These are phyloP conservation scores for Fraxinus albicans DNA, from an alignment of 305 asterid genomes.

Conservation along the genomic window DNA sequence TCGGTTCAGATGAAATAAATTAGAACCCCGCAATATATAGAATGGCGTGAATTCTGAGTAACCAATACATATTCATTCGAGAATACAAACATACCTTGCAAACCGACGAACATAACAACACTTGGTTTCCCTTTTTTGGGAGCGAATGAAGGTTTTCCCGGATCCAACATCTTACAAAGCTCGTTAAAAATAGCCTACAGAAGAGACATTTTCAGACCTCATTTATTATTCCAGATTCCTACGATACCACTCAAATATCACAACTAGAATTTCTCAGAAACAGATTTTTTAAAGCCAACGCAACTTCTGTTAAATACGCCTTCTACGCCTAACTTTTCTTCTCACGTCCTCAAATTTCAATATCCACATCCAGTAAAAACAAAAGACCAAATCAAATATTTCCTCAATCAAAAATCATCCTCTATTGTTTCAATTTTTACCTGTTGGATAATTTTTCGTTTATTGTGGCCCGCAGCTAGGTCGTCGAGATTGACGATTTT, in stretches of 20 bases:
- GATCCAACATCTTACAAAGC: slow-evolving; percentile 92
- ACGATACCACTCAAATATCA: neutral
- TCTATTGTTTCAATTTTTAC: slow-evolving; percentile 22
- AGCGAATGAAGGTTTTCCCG: slow-evolving; percentile 88
- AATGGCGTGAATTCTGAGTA: neutral
- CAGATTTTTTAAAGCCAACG: neutral
- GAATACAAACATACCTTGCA: slow-evolving; percentile 64
- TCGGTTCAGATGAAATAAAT: neutral
- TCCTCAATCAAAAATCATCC: neutral
- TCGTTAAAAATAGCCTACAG: slow-evolving; percentile 79
- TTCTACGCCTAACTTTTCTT: neutral
- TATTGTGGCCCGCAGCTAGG: slow-evolving; percentile 94
- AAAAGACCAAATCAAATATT: neutral
- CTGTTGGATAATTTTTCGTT: slow-evolving; percentile 86
- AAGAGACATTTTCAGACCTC: neutral
- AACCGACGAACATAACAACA: slow-evolving; percentile 91
- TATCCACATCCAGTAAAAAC: neutral
- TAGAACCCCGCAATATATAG: neutral
- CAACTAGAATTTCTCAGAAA: neutral
- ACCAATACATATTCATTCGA: neutral
- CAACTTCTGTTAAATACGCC: neutral
- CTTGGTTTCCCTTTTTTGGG: slow-evolving; percentile 83
- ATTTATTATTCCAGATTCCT: neutral
- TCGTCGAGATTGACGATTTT: slow-evolving; percentile 89
- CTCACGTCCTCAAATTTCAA: neutral